A percentile compares a stretch with the other conserved stretches of the same genome.
Conservation (phyloP, 2,329 filamentous ascomycete genomes). For the Aspergillus latus region DNA sequence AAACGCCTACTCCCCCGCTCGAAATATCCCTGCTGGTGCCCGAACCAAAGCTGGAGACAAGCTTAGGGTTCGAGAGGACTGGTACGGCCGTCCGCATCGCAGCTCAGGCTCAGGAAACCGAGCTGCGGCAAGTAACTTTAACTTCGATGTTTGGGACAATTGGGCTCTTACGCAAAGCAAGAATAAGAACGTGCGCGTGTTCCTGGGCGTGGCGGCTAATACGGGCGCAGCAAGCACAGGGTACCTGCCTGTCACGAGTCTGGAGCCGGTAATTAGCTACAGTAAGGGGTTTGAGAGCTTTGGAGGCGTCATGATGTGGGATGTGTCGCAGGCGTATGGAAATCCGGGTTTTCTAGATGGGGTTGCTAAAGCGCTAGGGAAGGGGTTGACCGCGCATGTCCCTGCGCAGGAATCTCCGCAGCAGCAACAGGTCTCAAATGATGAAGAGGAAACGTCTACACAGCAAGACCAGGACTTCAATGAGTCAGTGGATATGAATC, state of each 20-base stretch:
- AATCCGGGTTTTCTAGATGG: conserved; percentile 58
- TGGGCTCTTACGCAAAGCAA: conserved; percentile 61
- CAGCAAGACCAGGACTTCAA: too few species aligned
- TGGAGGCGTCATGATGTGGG: conserved; percentile 70
- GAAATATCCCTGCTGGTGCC: conserved; percentile 11
- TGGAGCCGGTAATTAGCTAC: conserved; percentile 55
- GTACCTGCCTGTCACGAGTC: conserved; percentile 53
- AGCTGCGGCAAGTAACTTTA: conserved; percentile 53
- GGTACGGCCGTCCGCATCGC: conserved; percentile 27
- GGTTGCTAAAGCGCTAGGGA: conserved; percentile 35
- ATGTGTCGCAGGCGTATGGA: conserved; percentile 60
- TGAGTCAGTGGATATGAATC: too few species aligned
- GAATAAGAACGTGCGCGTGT: conserved; percentile 61
- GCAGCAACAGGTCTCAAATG: too few species aligned
- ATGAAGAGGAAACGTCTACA: too few species aligned
- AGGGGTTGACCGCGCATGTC: not conserved
- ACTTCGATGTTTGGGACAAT: conserved; percentile 63
- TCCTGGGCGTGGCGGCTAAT: conserved; percentile 62
- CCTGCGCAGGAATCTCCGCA: not conserved
- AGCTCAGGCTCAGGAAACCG: conserved; percentile 24
- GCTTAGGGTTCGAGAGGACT: not conserved
- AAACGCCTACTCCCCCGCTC: conserved; percentile 50
- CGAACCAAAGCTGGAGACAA: not conserved
- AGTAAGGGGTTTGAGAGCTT: conserved; percentile 59
- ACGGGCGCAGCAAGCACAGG: conserved; percentile 55